Base-by-base conservation (phyloP, 2,329 filamentous ascomycete species). In the Phoma sp. region DNA sequence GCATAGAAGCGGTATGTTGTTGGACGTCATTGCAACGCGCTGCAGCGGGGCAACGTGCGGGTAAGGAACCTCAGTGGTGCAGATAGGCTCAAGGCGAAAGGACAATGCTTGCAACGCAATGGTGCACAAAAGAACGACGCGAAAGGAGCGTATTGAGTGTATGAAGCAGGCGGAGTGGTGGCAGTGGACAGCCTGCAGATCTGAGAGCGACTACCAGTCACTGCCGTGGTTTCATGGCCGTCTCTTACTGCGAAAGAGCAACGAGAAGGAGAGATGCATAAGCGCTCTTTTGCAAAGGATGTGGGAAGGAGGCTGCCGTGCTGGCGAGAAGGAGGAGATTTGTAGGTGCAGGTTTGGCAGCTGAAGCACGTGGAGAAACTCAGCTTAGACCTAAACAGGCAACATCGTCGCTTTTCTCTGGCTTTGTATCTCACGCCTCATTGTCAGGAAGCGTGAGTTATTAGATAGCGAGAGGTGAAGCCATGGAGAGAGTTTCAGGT, bases 1-100 rank as follows among this genome's bases (percentile, higher is more conserved):
- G 84, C 94, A 98, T 64, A 86, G 78, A 43, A 97, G 85, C 52
- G 89, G 86, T 55, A 92, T 88, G 43, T 62, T 68, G 63, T 67
- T 64, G 62, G 66, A 60, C 55, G 75, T 71, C 75, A 74, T 77
- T 67, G 64, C 70, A 67, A 69, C 63, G 55, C 49, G 50, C 40
- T 44, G 61, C 39, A 40, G 21, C 19, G 27, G 4, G 17, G 46
- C n/a, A 12, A 15, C 38, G 48, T n/a, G 43, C 36, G 60, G 47
- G 65, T 63, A 68, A 69, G 64, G 64, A 65, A 60, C 65, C 65
- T 61, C 50, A 66, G 56, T 35, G 60, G 57, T 62, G 38, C 52
- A 41, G 53, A 48, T 37, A 57, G 56, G 43, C 55, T 58, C 57
- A 63, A 62, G 53, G 52, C 57, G 62, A 61, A 66, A 64, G 65